Evolutionary conservation across 2,329 filamentous ascomycete species (phyloP), one percentile per base, ranked within the genome.

Genomic region (Dryadomyces quercus-mongolicae): DNA sequence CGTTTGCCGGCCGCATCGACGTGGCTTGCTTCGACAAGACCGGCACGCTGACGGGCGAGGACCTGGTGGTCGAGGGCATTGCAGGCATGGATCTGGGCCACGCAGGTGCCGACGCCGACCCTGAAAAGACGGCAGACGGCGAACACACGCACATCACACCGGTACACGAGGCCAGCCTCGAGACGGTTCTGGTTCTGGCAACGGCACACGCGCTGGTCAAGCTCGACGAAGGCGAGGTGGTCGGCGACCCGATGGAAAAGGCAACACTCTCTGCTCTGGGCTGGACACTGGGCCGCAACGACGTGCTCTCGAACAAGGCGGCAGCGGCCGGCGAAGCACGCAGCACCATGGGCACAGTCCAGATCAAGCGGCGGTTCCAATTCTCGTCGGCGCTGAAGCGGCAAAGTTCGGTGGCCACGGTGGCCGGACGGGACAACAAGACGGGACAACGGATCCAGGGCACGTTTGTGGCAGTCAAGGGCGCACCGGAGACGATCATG

Each of bases 1-100:
- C 94, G 0, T 97, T 87, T 62, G 94, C 91, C 60, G 93, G 93
- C 36, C 88, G 93, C 59, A 87, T 98, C 56, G 94, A 98, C 67
- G 80, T 98, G 53, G 91, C 93, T 59, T 98, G 93, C 73, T 98
- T 98, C 61, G 93, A 98, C 71, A 98, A 98, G 76, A 98, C 93
- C 13, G 93, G 93, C 60, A 98, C 93, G 1, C 72, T 98, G 56
- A 98, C 93, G 42, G 93, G 93, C 51, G 93, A 98, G 67, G 92
- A 98, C 66, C 76, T 98, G 46, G 90, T 98, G 12, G 93, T 98
- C 20, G 92, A 98, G 66, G 93, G 93, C 64, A 92, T 98, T 67
- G 93, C 93, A 57, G 93, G 93, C 16, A 78, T 97, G 31, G 84
- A 81, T 13, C 77, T 96, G 31, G 85, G 84, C 22, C 77, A 86